Evolutionary conservation across 148 eudicot genomes (phyloP).

Genomic region (Vaccinium myrtillus): DNA sequence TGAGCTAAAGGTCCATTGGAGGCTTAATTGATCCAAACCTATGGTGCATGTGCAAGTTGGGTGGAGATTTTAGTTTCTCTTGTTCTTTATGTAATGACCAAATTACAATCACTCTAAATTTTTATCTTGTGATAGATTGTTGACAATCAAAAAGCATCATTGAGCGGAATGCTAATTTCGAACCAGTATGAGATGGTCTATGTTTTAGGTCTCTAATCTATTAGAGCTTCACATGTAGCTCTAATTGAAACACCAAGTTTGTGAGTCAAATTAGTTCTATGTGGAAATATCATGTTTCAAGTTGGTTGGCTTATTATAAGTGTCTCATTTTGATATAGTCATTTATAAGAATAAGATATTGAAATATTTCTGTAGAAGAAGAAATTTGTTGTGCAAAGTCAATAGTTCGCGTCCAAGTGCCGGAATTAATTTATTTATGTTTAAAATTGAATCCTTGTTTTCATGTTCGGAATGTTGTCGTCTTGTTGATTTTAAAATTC

Average conservation of each 20-base stretch:
- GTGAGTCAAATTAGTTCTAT: not conserved
- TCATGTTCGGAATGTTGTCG: not conserved
- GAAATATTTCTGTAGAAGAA: not conserved
- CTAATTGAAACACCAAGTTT: not conserved
- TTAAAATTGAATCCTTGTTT: not conserved
- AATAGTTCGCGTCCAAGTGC: not conserved
- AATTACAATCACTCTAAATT: not conserved
- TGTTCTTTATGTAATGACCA: not conserved
- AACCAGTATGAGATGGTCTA: not conserved
- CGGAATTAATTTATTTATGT: not conserved
- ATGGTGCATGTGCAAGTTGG: not conserved
- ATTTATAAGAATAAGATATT: not conserved
- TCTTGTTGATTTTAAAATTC: not conserved
- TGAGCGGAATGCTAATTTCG: not conserved
- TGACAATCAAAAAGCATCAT: not conserved
- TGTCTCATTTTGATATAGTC: not conserved
- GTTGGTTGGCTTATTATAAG: not conserved
- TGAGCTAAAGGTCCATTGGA: not conserved
- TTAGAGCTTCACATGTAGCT: not conserved
- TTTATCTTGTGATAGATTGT: not conserved
- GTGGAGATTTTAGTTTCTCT: not conserved
- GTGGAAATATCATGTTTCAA: not conserved
- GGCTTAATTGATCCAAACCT: not conserved
- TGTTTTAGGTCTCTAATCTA: not conserved
- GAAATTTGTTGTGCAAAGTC: not conserved